A percentile compares a stretch with the other conserved stretches of the same genome.
phyloP scores from a whole-genome alignment of 306 rosid species.

The Oemleria cerasiformis region DNA sequence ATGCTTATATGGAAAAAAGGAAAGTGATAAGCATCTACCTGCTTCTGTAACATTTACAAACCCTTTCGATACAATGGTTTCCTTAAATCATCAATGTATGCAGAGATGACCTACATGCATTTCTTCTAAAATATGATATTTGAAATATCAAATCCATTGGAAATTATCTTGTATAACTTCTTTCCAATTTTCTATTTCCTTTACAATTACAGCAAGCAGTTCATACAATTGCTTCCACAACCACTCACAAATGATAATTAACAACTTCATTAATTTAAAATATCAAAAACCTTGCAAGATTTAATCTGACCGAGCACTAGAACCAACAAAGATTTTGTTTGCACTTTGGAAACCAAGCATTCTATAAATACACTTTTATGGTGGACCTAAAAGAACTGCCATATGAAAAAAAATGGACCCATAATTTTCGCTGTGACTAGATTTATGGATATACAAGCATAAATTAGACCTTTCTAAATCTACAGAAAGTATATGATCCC shows the following conservation, averaged over 20 bases:
- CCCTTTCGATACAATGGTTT: not conserved
- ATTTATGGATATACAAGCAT: not conserved
- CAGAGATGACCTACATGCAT: not conserved
- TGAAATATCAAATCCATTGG: not conserved
- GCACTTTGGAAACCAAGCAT: not conserved
- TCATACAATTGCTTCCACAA: conserved; percentile 7
- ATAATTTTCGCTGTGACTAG: not conserved
- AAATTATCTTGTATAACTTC: not conserved
- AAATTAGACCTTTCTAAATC: not conserved
- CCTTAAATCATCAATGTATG: not conserved
- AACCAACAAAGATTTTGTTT: not conserved
- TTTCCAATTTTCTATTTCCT: not conserved
- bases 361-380: not conserved
- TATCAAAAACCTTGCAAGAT: not conserved
- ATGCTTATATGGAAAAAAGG: not conserved
- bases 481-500: not conserved
- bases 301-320: not conserved
- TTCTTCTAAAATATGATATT: not conserved
- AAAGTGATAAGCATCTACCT: not conserved
- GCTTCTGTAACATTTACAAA: not conserved
- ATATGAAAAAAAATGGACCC: not conserved
- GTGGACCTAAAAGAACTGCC: not conserved
- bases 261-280: not conserved
- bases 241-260: not conserved
- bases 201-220: not conserved